Conservation (phyloP, 441 rosid genomes). For the Populus trichocarpa region DNA sequence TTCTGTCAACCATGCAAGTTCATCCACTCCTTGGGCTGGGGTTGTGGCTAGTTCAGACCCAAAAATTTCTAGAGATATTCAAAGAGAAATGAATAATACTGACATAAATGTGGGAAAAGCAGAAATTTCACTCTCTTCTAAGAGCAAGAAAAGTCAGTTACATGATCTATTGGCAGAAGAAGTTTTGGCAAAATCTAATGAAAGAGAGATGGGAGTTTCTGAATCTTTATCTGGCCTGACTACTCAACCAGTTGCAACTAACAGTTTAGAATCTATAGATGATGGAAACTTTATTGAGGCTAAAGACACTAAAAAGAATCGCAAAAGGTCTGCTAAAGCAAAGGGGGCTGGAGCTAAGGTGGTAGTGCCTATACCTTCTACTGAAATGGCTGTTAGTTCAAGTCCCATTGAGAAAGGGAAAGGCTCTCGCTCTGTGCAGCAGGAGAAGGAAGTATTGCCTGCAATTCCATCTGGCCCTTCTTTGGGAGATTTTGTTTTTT, state of each 20-base stretch:
- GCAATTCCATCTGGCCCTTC: slow-evolving; percentile 93
- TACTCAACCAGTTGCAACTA: slow-evolving; percentile 25
- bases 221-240: slow-evolving; percentile 31
- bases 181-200: slow-evolving; percentile 54
- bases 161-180: slow-evolving; percentile 72
- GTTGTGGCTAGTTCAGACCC: slow-evolving; percentile 55
- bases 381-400: slow-evolving; percentile 48
- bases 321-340: slow-evolving; percentile 84
- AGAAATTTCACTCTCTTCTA: slow-evolving; percentile 41
- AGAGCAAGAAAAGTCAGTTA: slow-evolving; percentile 62
- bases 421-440: slow-evolving; percentile 53
- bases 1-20: slow-evolving; percentile 40
- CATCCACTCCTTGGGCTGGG: slow-evolving; percentile 78
- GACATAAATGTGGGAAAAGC: slow-evolving; percentile 41
- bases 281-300: slow-evolving; percentile 84
- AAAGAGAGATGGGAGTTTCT: slow-evolving; percentile 43
- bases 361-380: slow-evolving; percentile 32
- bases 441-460: slow-evolving; percentile 69
- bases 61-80: slow-evolving; percentile 45
- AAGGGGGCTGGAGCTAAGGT: slow-evolving; percentile 62
- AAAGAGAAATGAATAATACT: slow-evolving; percentile 31
- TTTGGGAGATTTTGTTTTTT: slow-evolving; percentile 88
- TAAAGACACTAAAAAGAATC: slow-evolving; percentile 82
- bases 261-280: slow-evolving; percentile 42
- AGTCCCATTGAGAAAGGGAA: slow-evolving; percentile 77